Conservation (phyloP, 441 rosid genomes). For the Populus hybrid region DNA sequence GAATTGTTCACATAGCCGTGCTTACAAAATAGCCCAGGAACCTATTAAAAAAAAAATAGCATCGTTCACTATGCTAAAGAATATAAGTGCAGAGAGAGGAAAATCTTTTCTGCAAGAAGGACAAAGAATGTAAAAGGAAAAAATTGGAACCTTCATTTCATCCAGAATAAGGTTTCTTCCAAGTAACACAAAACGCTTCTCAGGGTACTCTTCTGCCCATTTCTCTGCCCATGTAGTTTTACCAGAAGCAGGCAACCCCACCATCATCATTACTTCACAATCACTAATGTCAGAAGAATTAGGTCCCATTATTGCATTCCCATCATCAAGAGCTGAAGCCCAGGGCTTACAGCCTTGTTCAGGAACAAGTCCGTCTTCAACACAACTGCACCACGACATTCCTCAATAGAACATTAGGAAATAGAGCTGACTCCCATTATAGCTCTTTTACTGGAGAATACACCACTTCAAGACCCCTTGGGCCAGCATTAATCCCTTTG, state of each 20-base stretch:
- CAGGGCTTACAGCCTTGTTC: conserved; percentile 31
- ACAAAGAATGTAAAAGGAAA: background rate
- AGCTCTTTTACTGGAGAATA: conserved; percentile 12
- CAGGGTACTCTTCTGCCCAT: conserved; percentile 36
- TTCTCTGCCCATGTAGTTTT: conserved; percentile 41
- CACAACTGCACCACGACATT: conserved; percentile 31
- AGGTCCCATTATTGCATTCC: conserved; percentile 29
- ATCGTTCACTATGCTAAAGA: background rate
- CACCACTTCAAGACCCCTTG: conserved; percentile 22
- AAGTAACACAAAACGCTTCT: conserved; percentile 31
- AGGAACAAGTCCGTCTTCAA: conserved; percentile 29
- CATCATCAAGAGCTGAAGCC: conserved; percentile 30
- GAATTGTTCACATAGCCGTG: conserved; percentile 27
- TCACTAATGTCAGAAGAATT: conserved; percentile 11
- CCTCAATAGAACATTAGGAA: conserved; percentile 36
- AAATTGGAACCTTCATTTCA: conserved; percentile 34
- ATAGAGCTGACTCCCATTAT: conserved; percentile 23
- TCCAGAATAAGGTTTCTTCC: conserved; percentile 36
- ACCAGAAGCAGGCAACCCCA: conserved; percentile 39
- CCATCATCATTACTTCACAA: conserved; percentile 31
- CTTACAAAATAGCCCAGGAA: conserved; percentile 29
- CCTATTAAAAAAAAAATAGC: conserved; percentile 11
- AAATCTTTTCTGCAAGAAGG: background rate
- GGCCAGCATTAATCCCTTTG: conserved; percentile 28
- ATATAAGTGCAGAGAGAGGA: background rate